Base-by-base conservation (phyloP, 1,284 basidiomycete species). In the Puccinia novopanici region DNA sequence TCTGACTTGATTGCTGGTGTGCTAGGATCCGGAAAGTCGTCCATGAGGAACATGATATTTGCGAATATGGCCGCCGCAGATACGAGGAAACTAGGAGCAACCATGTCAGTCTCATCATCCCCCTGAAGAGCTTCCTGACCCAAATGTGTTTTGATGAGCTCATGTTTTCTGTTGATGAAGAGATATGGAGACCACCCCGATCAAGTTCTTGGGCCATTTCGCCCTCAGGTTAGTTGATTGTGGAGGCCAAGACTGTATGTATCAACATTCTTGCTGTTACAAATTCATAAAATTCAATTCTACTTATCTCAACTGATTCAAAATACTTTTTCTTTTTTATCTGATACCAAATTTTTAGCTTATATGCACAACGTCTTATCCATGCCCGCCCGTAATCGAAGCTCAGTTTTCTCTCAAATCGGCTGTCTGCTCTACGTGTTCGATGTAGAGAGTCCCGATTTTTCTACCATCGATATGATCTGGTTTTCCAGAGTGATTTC, bases 351-450 rank as follows among this genome's bases (percentile, higher is more conserved):
- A 37, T 40, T 24, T 27, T 17, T 24, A 77, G 75, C 75, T 17
- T 77, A 77, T 34, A 77, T 77, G 75, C 63, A 63, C 59, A 67
- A 91, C 93, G 19, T 99, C 98, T 88, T 95, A 98, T 91, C 95
- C 97, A 86, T 93, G 92, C 68, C 99, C 98, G 87, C 91, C 98
- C 82, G 91, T 91, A 54, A 91, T 92, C 0, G 94, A 98, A 85
- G 91, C 93, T 82, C 89, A 61, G 95, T 98, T 83, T 99, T 99
- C 87, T 91, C 92, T 83, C 92, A 95, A 84, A 96, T 98, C 80
- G 95, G 94, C 15, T 94, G 98, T 57, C 90, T 99, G 85, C 98
- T 99, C 84, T 99, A 99, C 86, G 97, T 99, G 12, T 98, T 99
- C 82, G 96, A 99, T 85, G 91, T 96, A 65, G 86, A 77, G 63